Conservation (phyloP, 2,329 filamentous ascomycete genomes). For the Colletotrichum sp. region DNA sequence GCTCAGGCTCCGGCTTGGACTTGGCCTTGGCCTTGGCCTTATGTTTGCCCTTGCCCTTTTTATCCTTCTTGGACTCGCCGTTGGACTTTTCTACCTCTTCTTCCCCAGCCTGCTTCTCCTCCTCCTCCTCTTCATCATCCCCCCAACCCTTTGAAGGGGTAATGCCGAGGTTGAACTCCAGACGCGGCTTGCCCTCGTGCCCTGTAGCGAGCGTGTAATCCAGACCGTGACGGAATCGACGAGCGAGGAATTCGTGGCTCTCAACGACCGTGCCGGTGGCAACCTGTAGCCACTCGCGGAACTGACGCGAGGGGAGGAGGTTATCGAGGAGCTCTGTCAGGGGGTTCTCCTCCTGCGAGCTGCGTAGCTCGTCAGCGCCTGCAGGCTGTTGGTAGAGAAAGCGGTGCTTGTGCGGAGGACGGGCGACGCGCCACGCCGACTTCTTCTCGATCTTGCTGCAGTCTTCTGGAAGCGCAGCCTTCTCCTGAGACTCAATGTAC, state of each 20-base stretch:
- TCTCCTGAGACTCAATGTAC: conserved; percentile 73
- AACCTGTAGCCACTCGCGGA: conserved; percentile 87
- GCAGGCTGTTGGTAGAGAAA: conserved; percentile 79
- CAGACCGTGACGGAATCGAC: conserved; percentile 83
- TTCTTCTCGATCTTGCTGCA: conserved; percentile 63
- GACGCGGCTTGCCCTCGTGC: conserved; percentile 76
- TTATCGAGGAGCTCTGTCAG: conserved; percentile 81
- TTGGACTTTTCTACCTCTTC: conserved; percentile 43
- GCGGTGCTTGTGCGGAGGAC: conserved; percentile 93
- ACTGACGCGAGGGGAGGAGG: conserved; percentile 83
- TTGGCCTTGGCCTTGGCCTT: conserved; percentile 26
- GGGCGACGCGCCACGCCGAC: conserved; percentile 75
- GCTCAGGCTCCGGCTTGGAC: conserved; percentile 28
- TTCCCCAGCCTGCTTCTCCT: conserved; percentile 54
- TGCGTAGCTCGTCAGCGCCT: conserved; percentile 39
- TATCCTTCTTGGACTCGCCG: conserved; percentile 34
- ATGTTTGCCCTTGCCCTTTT: conserved; percentile 31
- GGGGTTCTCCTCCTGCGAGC: conserved; percentile 54
- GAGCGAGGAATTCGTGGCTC: conserved; percentile 78
- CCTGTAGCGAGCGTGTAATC: conserved; percentile 95
- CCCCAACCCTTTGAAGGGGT: conserved; percentile 90
- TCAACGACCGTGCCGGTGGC: conserved; percentile 78
- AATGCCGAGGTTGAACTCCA: conserved; percentile 87
- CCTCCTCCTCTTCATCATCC: conserved; percentile 66
- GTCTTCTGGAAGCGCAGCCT: conserved; percentile 45